phyloP scores from a whole-genome alignment of 352 stramenopile species.

The Globisporangium uncinulatum region DNA sequence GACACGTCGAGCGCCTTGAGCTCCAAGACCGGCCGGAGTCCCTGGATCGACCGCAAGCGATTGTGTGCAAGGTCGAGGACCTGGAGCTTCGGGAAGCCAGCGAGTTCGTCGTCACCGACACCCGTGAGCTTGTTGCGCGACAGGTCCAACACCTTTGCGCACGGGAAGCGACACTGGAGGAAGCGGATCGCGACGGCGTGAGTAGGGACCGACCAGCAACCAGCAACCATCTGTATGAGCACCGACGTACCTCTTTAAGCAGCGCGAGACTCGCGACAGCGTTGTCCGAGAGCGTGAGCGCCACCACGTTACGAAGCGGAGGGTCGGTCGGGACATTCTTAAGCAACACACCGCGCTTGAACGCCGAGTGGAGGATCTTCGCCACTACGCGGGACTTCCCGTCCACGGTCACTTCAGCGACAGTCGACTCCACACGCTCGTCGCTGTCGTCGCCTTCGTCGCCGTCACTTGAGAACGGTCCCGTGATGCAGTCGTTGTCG shows the following conservation, averaged over 20 bases:
- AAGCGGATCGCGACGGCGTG: not conserved
- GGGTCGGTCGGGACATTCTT: constrained; percentile 47
- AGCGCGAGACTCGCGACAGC: constrained; percentile 36
- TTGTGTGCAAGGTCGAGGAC: constrained; percentile 62
- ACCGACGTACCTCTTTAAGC: constrained; percentile 44
- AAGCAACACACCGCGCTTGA: constrained; percentile 36
- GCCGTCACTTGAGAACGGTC: constrained; percentile 7
- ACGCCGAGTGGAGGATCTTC: constrained; percentile 43
- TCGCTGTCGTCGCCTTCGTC: constrained; percentile 37
- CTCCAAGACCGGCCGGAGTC: constrained; percentile 47
- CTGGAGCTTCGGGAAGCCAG: constrained; percentile 55
- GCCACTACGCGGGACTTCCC: constrained; percentile 43
- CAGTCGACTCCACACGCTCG: constrained; percentile 29
- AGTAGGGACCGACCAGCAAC: not conserved
- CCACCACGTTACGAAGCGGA: constrained; percentile 55
- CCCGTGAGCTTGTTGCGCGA: constrained; percentile 60
- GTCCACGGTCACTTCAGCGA: constrained; percentile 50
- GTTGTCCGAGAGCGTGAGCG: constrained; percentile 57
- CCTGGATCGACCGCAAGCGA: constrained; percentile 44
- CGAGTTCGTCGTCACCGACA: constrained; percentile 38
- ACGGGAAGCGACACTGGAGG: constrained; percentile 55
- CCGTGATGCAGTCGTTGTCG: not conserved
- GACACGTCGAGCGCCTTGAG: constrained; percentile 54
- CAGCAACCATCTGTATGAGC: not conserved
- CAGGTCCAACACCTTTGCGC: constrained; percentile 44